These are phyloP conservation scores for Pichia sp. DNA, from an alignment of 1,139 yeast species.

Conservation along the genomic window DNA sequence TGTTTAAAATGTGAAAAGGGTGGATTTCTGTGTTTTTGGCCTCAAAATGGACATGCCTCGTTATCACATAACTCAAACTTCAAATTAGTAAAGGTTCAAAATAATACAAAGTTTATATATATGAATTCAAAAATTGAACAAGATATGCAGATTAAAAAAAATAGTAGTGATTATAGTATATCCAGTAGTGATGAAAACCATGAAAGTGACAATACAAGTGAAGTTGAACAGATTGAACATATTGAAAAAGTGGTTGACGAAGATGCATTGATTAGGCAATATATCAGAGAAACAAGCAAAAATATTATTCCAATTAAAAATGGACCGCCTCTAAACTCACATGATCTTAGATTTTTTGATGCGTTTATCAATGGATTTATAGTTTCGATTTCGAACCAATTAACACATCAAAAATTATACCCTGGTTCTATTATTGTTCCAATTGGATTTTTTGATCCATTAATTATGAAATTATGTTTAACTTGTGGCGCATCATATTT, in stretches of 20 bases:
- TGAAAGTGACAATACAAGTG: background rate
- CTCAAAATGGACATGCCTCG: constrained; percentile 6
- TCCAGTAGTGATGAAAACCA: background rate
- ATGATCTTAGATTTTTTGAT: constrained; percentile 21
- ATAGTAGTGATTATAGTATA: background rate
- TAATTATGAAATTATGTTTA: constrained; percentile 31
- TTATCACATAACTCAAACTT: constrained; percentile 9
- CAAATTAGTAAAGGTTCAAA: background rate
- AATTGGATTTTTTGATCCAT: constrained; percentile 26
- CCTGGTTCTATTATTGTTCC: constrained; percentile 35
- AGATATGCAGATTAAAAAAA: background rate
- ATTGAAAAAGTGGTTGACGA: background rate
- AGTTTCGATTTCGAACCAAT: constrained; percentile 36
- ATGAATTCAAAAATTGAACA: background rate
- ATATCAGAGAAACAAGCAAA: constrained; percentile 1
- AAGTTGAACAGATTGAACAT: background rate
- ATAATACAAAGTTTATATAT: background rate
- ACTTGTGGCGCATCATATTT: constrained; percentile 34
- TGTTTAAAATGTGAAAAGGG: constrained; percentile 8
- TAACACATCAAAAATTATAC: constrained; percentile 36
- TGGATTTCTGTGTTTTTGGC: constrained; percentile 11
- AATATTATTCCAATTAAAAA: background rate
- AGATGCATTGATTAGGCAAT: constrained; percentile 8
- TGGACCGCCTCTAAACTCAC: background rate
- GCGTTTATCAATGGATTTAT: constrained; percentile 36